Evolutionary conservation across 495 filamentous ascomycete species (phyloP), one percentile per base, ranked within the genome.

Genomic region (Daldinia decipiens): DNA sequence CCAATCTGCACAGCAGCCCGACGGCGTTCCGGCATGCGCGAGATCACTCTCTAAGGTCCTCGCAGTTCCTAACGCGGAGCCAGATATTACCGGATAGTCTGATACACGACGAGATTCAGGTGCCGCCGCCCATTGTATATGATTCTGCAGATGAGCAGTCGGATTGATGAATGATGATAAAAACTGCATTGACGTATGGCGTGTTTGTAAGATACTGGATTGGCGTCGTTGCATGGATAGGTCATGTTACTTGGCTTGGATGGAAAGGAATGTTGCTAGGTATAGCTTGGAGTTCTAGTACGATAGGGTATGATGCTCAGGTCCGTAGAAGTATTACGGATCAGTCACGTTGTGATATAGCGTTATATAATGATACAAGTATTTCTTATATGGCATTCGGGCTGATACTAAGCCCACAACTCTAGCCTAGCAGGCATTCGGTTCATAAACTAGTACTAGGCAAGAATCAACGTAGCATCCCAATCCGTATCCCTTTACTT

Each of bases 61-160:
- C 82, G 19, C 82, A 84, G 69, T 76, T 79, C 4, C 64, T 78
- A 62, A 82, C 79, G 4, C 77, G 76, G 47, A 86, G 82, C 54
- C 82, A 87, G 74, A 75, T 87, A 73, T 76, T 86, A 59, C 83
- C 82, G 32, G 85, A 87, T 43, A 88, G 85, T 72, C 70, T 89
- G 67, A 32, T 88, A 65, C 74, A 82, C 38, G 84, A 85, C 65
- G 80, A 82, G 71, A 72, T 84, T 36, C 77, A 78, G 17, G 71
- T 62, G 12, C 83, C 82, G 36, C 84, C 82, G 1, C 58, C 77
- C 3, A 74, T 78, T 31, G 75, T 83, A 31, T 80, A 74, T 74
- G 84, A 86, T 68, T 82, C 79, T 4, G 83, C 82, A 17, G 82
- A 80, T 38, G 84, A 86, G n/a, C 71, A 78, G 17, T 76, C 74